Evolutionary conservation across 208 protist genomes (phyloP), one percentile per base, ranked within the genome.

Genomic region (Wallacemonas sp.): DNA sequence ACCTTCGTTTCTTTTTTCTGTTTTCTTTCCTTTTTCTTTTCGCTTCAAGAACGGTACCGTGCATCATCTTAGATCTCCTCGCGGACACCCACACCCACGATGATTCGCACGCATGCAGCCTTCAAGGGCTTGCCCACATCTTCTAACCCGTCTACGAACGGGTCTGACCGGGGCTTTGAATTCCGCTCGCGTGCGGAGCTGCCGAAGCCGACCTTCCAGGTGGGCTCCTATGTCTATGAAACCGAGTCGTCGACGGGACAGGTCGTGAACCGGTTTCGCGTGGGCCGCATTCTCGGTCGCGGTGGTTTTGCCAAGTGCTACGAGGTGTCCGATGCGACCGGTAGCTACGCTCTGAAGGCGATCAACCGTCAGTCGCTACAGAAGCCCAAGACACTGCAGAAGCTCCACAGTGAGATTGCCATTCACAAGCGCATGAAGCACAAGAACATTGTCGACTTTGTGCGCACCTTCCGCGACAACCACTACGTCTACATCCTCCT

Each of bases 241-340:
- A n/a, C 72, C n/a, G 75, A 86, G 49, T 42, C 27, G 47, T 68
- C n/a, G n/a, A n/a, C n/a, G 39, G 85, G 83, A 38, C 63, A 56
- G 38, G 68, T 84, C 55, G 64, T 79, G 38, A 75, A 80, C 30
- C 59, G 72, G 34, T 90, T 88, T 68, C 71, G 73, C 28, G 74
- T 70, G 27, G 87, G 82, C n/a, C 68, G 71, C 26, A 56, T 93
- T 12, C 84, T 96, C 31, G 87, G 87, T 46, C 77, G 98, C 76
- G 97, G 98, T 59, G 98, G 98, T 4, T 99, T 99, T 77, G 98
- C 98, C 9, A 97, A 98, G 79, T 98, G 96, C 70, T 99, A 97
- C 77, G 81, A 97, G 68, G 84, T 99, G 62, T 78, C 67, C 0
- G 89, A 98, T 46, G 77, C 63, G 44, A 82, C 78, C n/a, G 82